Percentiles rank a stretch among this genome's conserved stretches.
Conservation (phyloP, 2,329 filamentous ascomycete genomes). For the Sordariomycetes sp. region DNA sequence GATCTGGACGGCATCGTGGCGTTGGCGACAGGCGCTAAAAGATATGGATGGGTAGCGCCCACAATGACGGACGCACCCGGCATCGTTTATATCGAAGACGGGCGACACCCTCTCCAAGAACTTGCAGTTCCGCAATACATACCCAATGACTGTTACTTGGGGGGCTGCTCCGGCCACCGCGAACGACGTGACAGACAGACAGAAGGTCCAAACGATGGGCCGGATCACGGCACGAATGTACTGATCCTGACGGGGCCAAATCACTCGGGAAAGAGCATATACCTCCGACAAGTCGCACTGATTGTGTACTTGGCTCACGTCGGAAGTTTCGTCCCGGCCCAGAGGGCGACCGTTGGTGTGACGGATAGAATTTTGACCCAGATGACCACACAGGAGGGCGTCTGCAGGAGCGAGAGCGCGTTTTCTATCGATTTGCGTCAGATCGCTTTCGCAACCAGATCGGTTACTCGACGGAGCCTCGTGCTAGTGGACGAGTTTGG, state of each 20-base stretch:
- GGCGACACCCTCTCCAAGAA: constrained; percentile 80
- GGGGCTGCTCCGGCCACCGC: constrained; percentile 26
- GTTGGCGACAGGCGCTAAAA: constrained; percentile 61
- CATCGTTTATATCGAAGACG: constrained; percentile 59
- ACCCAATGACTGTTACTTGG: constrained; percentile 63
- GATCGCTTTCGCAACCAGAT: constrained; percentile 60
- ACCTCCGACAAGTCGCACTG: constrained; percentile 82
- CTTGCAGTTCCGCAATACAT: constrained; percentile 69
- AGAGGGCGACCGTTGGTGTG: constrained; percentile 62
- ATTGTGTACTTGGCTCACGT: constrained; percentile 89
- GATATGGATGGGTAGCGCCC: constrained; percentile 60
- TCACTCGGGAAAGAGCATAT: constrained; percentile 92
- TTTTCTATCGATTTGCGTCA: constrained; percentile 78
- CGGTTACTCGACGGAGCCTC: constrained; percentile 64
- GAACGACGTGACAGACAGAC: constrained; percentile 3
- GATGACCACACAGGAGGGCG: constrained; percentile 59
- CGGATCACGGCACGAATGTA: constrained; percentile 33
- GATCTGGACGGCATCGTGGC: constrained; percentile 80
- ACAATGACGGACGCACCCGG: constrained; percentile 52
- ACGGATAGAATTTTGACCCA: constrained; percentile 89
- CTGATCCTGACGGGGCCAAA: constrained; percentile 85
- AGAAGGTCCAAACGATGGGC: constrained; percentile 21
- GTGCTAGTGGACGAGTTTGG: constrained; percentile 89
- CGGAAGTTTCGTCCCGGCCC: constrained; percentile 82
- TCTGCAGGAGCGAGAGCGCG: constrained; percentile 44